These are phyloP conservation scores for Rhytidiadelphus loreus DNA, from an alignment of 225 moss, liverwort and hornwort species.

Conservation along the genomic window DNA sequence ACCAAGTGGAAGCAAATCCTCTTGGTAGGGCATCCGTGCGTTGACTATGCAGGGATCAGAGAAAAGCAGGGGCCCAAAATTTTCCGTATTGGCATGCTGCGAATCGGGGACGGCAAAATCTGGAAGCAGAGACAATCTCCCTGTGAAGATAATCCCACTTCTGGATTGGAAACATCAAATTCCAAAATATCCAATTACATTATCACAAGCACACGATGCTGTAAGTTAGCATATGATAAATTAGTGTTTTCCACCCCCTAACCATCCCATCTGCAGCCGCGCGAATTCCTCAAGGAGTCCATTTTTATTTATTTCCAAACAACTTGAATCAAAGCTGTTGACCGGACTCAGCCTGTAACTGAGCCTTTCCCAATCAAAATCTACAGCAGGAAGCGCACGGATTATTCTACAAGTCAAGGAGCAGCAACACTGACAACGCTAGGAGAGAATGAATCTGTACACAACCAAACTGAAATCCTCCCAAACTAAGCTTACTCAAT, in stretches of 20 bases:
- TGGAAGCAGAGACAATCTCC: not conserved
- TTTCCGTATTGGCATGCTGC: not conserved
- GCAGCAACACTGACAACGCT: conserved; percentile 1
- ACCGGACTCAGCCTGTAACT: conserved; percentile 1
- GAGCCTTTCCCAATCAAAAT: not conserved
- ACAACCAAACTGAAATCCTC: conserved; percentile 5
- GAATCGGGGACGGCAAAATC: not conserved
- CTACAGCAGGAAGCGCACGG: conserved; percentile 7
- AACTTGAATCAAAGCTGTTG: conserved; percentile 26
- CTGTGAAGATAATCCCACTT: not conserved
- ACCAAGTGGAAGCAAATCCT: not conserved
- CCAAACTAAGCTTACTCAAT: not conserved
- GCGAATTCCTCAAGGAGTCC: not conserved
- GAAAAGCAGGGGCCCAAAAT: not conserved
- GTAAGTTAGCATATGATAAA: not conserved
- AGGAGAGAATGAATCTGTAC: conserved; percentile 43
- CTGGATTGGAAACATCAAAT: not conserved
- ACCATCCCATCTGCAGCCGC: not conserved
- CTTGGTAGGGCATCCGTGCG: not conserved
- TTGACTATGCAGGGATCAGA: not conserved
- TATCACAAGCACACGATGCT: not conserved
- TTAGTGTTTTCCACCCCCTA: not conserved
- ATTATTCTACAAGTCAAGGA: conserved; percentile 39
- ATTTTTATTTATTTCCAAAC: conserved; percentile 2
- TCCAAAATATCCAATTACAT: not conserved